A percentile compares a stretch with the other conserved stretches of the same genome.
phyloP scores from a whole-genome alignment of 352 stramenopile genomes.

The Phytophthora tubulina region DNA sequence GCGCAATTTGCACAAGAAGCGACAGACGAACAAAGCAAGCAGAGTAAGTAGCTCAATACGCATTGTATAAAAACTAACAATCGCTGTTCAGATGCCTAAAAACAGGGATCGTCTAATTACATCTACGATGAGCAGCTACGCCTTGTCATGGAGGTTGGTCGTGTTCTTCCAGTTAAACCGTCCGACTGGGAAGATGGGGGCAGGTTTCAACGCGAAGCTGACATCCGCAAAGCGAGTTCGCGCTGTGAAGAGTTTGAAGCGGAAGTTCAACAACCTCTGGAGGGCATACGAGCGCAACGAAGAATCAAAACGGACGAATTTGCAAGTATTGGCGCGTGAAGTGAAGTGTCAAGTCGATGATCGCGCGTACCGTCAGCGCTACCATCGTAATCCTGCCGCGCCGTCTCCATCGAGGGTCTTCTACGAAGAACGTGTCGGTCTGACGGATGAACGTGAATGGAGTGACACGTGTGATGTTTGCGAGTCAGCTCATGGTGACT shows the following conservation, averaged over 20 bases:
- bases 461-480: neutral
- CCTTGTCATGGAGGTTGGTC: neutral
- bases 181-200: neutral
- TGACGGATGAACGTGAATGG: neutral
- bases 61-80: neutral
- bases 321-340: neutral
- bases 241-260: neutral
- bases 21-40: neutral
- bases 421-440: neutral
- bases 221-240: neutral
- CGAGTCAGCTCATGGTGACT: neutral
- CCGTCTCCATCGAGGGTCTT: too few species aligned
- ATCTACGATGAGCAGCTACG: neutral
- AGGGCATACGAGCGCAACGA: neutral
- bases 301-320: neutral
- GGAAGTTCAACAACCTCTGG: neutral
- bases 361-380: neutral
- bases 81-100: neutral
- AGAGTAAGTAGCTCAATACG: neutral
- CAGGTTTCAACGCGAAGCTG: neutral
- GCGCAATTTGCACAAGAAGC: neutral
- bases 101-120: neutral
- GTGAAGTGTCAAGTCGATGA: neutral
- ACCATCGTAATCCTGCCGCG: neutral
- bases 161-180: neutral